Percentiles rank a stretch among this genome's conserved stretches.
Conservation (phyloP, 768 basidiomycete species). For the Leccinum aurantiacum region DNA sequence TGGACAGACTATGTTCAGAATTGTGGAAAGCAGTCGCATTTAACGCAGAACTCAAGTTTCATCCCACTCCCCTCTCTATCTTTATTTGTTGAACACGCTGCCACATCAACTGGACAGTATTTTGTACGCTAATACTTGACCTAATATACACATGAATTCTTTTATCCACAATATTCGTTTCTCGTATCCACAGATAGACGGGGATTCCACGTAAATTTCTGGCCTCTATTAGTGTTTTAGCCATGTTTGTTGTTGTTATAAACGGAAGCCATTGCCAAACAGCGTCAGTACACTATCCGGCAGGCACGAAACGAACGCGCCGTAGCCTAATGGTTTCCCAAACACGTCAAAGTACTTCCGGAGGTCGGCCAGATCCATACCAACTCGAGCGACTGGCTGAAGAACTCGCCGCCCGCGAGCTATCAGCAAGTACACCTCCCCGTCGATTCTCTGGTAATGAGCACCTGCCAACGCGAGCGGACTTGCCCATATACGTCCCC, state of each 20-base stretch:
- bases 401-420: slow-evolving; percentile 62
- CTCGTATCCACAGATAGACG: too few species aligned
- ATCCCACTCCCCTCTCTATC: neutral
- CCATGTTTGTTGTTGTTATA: slow-evolving; percentile 25
- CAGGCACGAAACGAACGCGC: neutral
- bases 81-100: neutral
- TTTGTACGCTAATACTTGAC: neutral
- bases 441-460: slow-evolving; percentile 10
- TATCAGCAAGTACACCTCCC: slow-evolving; percentile 20
- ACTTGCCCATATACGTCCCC: slow-evolving; percentile 65
- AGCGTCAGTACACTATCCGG: slow-evolving; percentile 1
- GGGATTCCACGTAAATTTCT: too few species aligned
- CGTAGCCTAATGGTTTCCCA: slow-evolving; percentile 17
- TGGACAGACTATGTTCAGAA: neutral
- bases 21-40: too few species aligned
- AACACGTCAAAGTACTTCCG: slow-evolving; percentile 15
- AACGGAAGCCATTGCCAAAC: slow-evolving; percentile 27
- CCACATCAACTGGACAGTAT: neutral
- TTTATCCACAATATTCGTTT: neutral
- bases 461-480: slow-evolving; percentile 30
- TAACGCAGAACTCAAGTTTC: neutral
- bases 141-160: neutral
- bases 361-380: slow-evolving; percentile 49
- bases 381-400: slow-evolving; percentile 72
- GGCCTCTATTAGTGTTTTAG: neutral